Percentiles rank a stretch among this genome's conserved stretches.
phyloP scores from a whole-genome alignment of 306 rosid species.

The Corylus heterophylla region DNA sequence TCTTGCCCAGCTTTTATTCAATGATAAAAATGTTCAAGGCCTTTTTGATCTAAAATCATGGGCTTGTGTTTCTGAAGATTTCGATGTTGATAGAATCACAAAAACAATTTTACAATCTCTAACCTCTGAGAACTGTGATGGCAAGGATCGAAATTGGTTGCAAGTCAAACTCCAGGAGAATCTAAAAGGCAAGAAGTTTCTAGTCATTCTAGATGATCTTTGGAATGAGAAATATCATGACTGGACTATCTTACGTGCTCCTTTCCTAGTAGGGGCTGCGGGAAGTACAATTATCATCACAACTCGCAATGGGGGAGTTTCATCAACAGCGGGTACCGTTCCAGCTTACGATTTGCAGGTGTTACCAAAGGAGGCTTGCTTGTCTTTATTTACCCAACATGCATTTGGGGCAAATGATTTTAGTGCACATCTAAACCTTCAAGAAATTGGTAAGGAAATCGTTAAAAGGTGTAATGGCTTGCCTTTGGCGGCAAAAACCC shows the following conservation, averaged over 20 bases:
- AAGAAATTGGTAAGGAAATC: background rate
- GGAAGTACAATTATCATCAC: slow-evolving; percentile 25
- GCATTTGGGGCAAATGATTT: background rate
- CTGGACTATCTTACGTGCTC: background rate
- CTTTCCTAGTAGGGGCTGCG: background rate
- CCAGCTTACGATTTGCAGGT: background rate
- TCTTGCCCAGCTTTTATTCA: no score
- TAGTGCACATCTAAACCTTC: background rate
- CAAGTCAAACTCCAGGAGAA: background rate
- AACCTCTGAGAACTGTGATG: no score
- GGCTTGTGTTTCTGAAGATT: no score
- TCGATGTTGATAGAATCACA: no score
- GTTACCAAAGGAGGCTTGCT: slow-evolving; percentile 4
- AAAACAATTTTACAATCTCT: no score
- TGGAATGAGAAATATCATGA: background rate
- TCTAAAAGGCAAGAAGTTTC: background rate
- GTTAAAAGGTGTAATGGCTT: slow-evolving; percentile 12
- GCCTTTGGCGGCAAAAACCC: background rate
- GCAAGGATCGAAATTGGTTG: background rate
- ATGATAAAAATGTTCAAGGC: no score
- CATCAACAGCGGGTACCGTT: background rate
- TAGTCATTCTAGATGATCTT: background rate
- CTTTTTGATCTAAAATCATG: no score
- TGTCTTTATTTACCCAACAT: slow-evolving; percentile 11
- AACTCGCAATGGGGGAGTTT: slow-evolving; percentile 13